Base-by-base conservation (phyloP, 768 basidiomycete genomes). In the Amanita pallidorosea region DNA sequence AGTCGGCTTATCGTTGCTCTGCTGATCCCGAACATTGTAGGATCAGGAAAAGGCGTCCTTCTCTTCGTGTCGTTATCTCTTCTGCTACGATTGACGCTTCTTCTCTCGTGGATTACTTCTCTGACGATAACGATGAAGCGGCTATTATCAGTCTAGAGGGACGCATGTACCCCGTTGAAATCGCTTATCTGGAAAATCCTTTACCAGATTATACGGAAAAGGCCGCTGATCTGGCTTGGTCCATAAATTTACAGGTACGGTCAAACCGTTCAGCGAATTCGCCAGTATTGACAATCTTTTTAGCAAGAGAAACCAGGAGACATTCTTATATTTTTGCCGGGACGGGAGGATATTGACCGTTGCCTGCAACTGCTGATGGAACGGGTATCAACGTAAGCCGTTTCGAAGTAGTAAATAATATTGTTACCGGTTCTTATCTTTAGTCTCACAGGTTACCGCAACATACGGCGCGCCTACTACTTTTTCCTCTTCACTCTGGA, bases 31-130 rank as follows among this genome's bases (percentile, higher is more conserved):
- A 8, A 33, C 41, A 6, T 9, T 20, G 23, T 61, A 98, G 94
- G 63, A 95, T 99, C 51, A 83, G 91, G 31, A 80, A 84, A 52
- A 95, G 96, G 62, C 79, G 96, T 20, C 88, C 93, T 9, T 82
- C 87, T 1, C 79, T 99, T 42, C 78, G 96, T 22, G 70, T 99
- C 31, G 85, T 99, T 35, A 83, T 98, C 29, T 98, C 96, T 9
- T 96, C 93, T 4, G 96, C 96, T 2, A 99, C 96, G 0, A 81
- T 99, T 22, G 96, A 99, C 62, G 95, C 95, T 18, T 76, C 79
- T 29, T 80, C 84, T 7, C 94, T 99, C 61, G 67, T 85, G 35
- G 84, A 94, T 47, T 98, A 93, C 65, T 99, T 99, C 66, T 81
- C 83, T 29, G 70, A 79, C 1, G 75, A 75, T 17, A 73, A 73